Evolutionary conservation across 441 rosid species (phyloP).

Genomic region (Pelargonium myrrhifolium): DNA sequence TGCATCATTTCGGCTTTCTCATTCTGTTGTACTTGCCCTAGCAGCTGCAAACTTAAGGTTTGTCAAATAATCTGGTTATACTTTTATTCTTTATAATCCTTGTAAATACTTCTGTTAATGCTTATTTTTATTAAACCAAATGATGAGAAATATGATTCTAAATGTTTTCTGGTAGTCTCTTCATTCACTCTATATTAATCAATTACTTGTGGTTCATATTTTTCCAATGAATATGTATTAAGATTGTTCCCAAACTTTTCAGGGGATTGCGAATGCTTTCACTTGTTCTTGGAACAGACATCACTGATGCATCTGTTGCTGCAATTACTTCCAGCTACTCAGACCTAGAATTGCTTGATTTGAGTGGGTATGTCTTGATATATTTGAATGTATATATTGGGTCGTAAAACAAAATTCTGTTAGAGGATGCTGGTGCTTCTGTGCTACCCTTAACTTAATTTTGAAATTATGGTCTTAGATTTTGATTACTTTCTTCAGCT

Average conservation of each 20-base stretch:
- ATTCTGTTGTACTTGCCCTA: conserved; percentile 73
- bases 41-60: conserved; percentile 78
- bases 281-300: conserved; percentile 79
- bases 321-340: conserved; percentile 74
- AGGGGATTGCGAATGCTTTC: conserved; percentile 95
- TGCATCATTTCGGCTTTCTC: conserved; percentile 69
- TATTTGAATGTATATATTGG: conserved; percentile 3
- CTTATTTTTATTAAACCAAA: no score
- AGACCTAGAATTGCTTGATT: conserved; percentile 79
- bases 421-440: neutral
- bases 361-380: conserved; percentile 74
- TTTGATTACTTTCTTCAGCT: neutral
- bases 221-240: conserved; percentile 7
- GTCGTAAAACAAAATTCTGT: no score
- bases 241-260: conserved; percentile 14
- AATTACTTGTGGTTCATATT: neutral
- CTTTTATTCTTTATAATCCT: neutral
- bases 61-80: conserved; percentile 15
- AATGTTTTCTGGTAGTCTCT: neutral
- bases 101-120: neutral
- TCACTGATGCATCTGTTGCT: conserved; percentile 88
- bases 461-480: no score
- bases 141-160: neutral
- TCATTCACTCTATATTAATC: no score
- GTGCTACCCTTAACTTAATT: no score